These are phyloP conservation scores for Coniosporium tulheliwenetii DNA, from an alignment of 2,329 filamentous ascomycete genomes.

Conservation along the genomic window DNA sequence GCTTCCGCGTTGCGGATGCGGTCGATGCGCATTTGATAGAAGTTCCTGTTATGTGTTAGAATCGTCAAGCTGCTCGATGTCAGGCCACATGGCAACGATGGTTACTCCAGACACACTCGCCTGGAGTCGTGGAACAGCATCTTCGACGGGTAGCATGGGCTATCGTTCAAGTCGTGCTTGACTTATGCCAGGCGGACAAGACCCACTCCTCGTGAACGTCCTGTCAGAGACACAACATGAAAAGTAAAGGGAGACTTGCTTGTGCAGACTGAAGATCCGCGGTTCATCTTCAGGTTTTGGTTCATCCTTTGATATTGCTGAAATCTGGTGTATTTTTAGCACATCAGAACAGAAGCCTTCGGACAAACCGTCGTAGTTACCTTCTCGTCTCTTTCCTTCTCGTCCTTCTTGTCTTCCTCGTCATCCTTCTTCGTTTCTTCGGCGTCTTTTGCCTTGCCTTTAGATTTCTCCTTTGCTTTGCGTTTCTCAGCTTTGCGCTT, in stretches of 20 bases:
- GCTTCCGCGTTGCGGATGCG: slow-evolving; percentile 64
- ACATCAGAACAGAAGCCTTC: not conserved
- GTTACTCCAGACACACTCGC: too few species aligned
- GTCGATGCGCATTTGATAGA: slow-evolving; percentile 74
- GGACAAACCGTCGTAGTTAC: slow-evolving; percentile 15
- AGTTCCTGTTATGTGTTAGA: slow-evolving; percentile 38
- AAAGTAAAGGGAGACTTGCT: slow-evolving; percentile 31
- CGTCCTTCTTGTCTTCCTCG: slow-evolving; percentile 38
- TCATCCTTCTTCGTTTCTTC: slow-evolving; percentile 24
- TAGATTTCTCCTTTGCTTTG: slow-evolving; percentile 22
- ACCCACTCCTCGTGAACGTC: too few species aligned
- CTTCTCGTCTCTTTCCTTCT: slow-evolving; percentile 43
- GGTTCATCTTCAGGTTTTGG: slow-evolving; percentile 47
- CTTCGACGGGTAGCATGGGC: too few species aligned
- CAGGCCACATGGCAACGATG: too few species aligned
- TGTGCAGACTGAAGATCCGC: slow-evolving; percentile 70
- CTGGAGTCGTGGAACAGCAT: too few species aligned
- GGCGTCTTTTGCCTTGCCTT: slow-evolving; percentile 23
- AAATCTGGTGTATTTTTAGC: slow-evolving; percentile 18
- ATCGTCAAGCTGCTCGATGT: not conserved
- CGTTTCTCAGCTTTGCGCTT: slow-evolving; percentile 14
- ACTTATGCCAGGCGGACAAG: too few species aligned
- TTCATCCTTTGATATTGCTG: slow-evolving; percentile 30
- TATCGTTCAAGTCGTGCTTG: too few species aligned
- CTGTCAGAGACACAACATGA: too few species aligned